Evolutionary conservation across 345 rosid species (phyloP), one percentile per base, ranked within the genome.

Genomic region (Hevea brasiliensis): DNA sequence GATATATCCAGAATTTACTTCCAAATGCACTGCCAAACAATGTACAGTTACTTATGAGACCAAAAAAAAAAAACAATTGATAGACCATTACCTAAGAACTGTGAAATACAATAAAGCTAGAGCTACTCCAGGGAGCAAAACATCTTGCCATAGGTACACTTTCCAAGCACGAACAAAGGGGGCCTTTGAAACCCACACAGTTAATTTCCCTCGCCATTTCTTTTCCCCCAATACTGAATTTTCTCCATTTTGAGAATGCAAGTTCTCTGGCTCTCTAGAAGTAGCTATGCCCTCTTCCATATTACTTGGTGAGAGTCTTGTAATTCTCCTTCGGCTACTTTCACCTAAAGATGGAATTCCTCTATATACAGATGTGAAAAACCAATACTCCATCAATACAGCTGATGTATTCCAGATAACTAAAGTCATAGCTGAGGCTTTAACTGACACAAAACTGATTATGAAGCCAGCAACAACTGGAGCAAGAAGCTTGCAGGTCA

Each of bases 341-440:
- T 63, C 70, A 5, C 71, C 65, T 66, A 94, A 77, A 61, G 88
- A 82, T 37, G 96, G 96, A 79, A 87, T 86, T 44, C 94, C 91
- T 2, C 53, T 74, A 59, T 87, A 90, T 10, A 92, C 94, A 42
- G 85, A 85, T 50, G 84, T 87, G 69, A 92, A 84, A 32, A 92
- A 91, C 93, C 88, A 84, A 68, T 88, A 94, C 70, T 94, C 90
- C 27, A 90, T 41, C 97, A 97, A 94, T 56, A 88, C 87, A 3
- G 89, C 81, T 59, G 68, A 14, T n/a, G 80, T 79, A 42, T 84
- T 80, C 90, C 90, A 89, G 17, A 82, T 29, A 6, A 87, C 93
- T 72, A 94, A 80, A 29, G 90, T 65, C 70, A 87, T 66, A 0
- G 98, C 95, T 11, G 98, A 92, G 45, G 96, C 94, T 62, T 84